A percentile compares a stretch with the other conserved stretches of the same genome.
phyloP scores from a whole-genome alignment of 2,329 filamentous ascomycete species.

The Scedosporium dehoogii region DNA sequence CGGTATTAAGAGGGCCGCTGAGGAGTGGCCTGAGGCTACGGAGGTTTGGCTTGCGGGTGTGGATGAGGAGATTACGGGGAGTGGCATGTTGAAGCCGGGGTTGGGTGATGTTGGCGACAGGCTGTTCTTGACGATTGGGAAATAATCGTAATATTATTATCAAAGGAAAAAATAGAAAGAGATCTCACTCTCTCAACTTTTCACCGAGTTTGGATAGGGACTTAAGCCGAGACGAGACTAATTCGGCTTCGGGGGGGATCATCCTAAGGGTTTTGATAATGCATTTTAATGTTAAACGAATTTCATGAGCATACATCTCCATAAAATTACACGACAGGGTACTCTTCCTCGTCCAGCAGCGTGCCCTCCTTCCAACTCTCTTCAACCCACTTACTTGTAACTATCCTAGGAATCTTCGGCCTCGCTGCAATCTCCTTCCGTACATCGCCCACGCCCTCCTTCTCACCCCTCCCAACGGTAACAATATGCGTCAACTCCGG shows the following conservation, averaged over 20 bases:
- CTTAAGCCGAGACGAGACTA: not conserved
- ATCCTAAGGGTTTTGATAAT: not conserved
- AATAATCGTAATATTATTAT: slow-evolving; percentile 34
- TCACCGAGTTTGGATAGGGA: no score
- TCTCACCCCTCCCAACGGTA: slow-evolving; percentile 28
- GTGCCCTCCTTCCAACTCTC: slow-evolving; percentile 74
- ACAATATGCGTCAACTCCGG: slow-evolving; percentile 63
- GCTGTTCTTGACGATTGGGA: slow-evolving; percentile 79
- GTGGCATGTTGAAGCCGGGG: slow-evolving; percentile 84
- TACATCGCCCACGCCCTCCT: slow-evolving; percentile 29
- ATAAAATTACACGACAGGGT: slow-evolving; percentile 20
- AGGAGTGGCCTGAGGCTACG: slow-evolving; percentile 67
- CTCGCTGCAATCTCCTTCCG: slow-evolving; percentile 34
- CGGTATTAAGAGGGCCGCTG: slow-evolving; percentile 63
- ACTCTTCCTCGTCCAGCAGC: slow-evolving; percentile 67
- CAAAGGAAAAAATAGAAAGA: not conserved
- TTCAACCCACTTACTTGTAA: slow-evolving; percentile 63
- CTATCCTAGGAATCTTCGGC: slow-evolving; percentile 53
- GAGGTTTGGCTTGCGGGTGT: slow-evolving; percentile 77
- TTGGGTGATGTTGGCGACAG: slow-evolving; percentile 86
- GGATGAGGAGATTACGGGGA: slow-evolving; percentile 62
- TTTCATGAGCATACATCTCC: not conserved
- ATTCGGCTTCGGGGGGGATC: not conserved
- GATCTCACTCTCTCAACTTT: no score
- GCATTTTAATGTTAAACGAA: not conserved